These are phyloP conservation scores for Gaertneriomyces semiglobifer DNA, from an alignment of 192 early-diverging fungal species.

Conservation along the genomic window DNA sequence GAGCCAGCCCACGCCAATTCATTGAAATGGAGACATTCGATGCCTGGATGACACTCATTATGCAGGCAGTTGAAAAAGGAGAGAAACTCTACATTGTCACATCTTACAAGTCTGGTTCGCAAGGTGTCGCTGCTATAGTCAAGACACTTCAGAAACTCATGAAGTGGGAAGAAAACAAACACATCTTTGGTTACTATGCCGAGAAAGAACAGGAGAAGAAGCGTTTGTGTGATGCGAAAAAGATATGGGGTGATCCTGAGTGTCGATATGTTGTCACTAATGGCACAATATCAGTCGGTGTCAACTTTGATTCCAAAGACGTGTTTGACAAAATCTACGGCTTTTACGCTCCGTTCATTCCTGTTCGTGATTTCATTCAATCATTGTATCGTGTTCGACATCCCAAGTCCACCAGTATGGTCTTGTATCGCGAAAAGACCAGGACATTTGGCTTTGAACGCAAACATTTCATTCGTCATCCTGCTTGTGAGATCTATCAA, in stretches of 20 bases:
- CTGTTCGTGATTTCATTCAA: slow-evolving; percentile 18
- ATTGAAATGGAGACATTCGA: slow-evolving; percentile 4
- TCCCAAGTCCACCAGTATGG: slow-evolving; percentile 10
- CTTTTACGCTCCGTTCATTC: slow-evolving; percentile 7
- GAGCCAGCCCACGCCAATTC: slow-evolving; percentile 7
- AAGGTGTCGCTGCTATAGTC: slow-evolving; percentile 8
- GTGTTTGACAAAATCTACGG: slow-evolving; percentile 16
- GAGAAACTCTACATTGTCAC: slow-evolving; percentile 26
- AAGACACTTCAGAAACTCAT: not conserved
- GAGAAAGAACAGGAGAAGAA: slow-evolving; percentile 23
- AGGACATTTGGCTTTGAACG: not conserved
- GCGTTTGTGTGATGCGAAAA: not conserved
- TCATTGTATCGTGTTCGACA: slow-evolving; percentile 24
- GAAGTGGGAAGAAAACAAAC: not conserved
- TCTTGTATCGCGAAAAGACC: not conserved
- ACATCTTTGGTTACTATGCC: slow-evolving; percentile 24
- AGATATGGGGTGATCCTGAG: slow-evolving; percentile 13
- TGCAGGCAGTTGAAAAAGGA: not conserved
- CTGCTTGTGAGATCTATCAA: slow-evolving; percentile 9
- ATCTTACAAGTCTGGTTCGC: slow-evolving; percentile 5
- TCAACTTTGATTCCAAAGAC: slow-evolving; percentile 16
- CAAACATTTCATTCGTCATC: not conserved
- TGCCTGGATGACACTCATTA: slow-evolving; percentile 12
- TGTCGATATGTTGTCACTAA: slow-evolving; percentile 17
- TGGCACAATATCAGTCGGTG: slow-evolving; percentile 22